A percentile compares a stretch with the other conserved stretches of the same genome.
Conservation (phyloP, 2,329 filamentous ascomycete species). For the Nothophaeocryptopus gaeumannii region DNA sequence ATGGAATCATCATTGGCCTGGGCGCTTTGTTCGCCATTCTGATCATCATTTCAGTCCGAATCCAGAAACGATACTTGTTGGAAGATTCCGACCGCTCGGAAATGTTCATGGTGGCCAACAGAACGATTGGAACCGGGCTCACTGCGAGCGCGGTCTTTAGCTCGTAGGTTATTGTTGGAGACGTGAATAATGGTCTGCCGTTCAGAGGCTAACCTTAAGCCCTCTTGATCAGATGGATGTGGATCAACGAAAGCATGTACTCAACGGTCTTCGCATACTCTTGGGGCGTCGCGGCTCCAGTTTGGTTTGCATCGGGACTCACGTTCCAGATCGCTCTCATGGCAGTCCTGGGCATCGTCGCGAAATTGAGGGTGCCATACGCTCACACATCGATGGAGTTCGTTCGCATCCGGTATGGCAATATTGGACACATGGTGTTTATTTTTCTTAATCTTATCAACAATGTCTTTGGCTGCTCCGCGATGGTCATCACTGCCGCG, state of each 20-base stretch:
- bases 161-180: background rate
- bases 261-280: slow-evolving; percentile 37
- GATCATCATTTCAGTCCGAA: slow-evolving; percentile 46
- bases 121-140: slow-evolving; percentile 29
- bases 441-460: slow-evolving; percentile 32
- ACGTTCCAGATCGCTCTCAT: slow-evolving; percentile 52
- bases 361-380: slow-evolving; percentile 51
- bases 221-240: slow-evolving; percentile 36
- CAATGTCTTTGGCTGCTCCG: slow-evolving; percentile 40
- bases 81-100: slow-evolving; percentile 47
- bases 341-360: slow-evolving; percentile 49
- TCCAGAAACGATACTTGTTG: slow-evolving; percentile 44
- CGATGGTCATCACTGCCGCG: slow-evolving; percentile 31
- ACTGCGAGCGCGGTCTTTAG: slow-evolving; percentile 18
- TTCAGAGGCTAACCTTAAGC: slow-evolving; percentile 15
- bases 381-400: slow-evolving; percentile 53
- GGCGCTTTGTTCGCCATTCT: slow-evolving; percentile 48
- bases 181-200: too few relatives aligned
- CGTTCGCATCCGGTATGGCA: slow-evolving; percentile 40
- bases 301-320: slow-evolving; percentile 40
- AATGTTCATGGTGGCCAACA: slow-evolving; percentile 43
- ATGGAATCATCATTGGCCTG: slow-evolving; percentile 51
- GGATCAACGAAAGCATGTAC: slow-evolving; percentile 46
- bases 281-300: slow-evolving; percentile 27
- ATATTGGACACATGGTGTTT: slow-evolving; percentile 27